Evolutionary conservation across 371 early-diverging fungal species (phyloP).

Genomic region (Coemansia sp.): DNA sequence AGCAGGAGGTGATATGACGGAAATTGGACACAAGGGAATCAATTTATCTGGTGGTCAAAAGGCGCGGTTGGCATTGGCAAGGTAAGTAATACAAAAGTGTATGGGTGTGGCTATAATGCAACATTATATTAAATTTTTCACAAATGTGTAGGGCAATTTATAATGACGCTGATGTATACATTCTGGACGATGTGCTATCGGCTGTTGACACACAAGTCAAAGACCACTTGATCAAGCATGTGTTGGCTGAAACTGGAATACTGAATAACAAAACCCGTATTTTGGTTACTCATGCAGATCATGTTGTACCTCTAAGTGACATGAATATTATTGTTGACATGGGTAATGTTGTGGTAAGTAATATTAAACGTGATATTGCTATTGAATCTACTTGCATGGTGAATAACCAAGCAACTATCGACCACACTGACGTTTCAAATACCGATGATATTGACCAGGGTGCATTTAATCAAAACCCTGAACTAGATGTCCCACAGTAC

Average conservation of each 20-base stretch:
- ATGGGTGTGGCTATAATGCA: neutral
- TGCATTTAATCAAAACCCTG: constrained; percentile 1
- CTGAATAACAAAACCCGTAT: constrained; percentile 28
- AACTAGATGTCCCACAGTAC: constrained; percentile 1
- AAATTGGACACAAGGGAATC: neutral
- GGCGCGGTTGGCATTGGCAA: constrained; percentile 12
- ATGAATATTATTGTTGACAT: neutral
- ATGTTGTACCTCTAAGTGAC: neutral
- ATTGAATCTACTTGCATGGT: neutral
- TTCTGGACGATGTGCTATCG: constrained; percentile 69
- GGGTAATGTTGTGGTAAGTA: neutral
- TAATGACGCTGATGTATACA: constrained; percentile 58
- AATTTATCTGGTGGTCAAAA: constrained; percentile 39
- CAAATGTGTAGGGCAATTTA: constrained; percentile 17
- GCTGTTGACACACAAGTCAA: constrained; percentile 68
- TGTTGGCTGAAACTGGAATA: constrained; percentile 50
- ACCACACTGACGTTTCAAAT: neutral
- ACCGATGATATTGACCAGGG: neutral
- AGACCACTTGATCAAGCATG: constrained; percentile 53
- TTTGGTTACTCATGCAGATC: neutral
- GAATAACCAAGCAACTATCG: neutral
- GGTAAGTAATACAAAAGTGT: neutral
- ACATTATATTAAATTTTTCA: neutral
- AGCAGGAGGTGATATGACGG: neutral
- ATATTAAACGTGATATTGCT: neutral